phyloP scores from a whole-genome alignment of 352 stramenopile genomes.

The Phytophthora foliorum region DNA sequence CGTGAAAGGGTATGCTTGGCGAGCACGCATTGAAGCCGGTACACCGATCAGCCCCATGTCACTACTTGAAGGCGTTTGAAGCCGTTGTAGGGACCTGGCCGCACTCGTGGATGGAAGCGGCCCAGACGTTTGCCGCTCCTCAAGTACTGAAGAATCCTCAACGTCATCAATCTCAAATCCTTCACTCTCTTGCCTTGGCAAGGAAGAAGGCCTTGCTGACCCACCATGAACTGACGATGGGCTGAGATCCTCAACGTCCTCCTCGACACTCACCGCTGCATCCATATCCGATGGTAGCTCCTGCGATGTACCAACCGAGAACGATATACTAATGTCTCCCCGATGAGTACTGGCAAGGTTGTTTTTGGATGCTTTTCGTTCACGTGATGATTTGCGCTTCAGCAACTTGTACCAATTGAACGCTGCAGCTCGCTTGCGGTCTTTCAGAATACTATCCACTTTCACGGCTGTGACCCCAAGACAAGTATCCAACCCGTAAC shows the following conservation, averaged over 20 bases:
- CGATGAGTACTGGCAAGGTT: constrained; percentile 70
- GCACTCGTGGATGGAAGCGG: constrained; percentile 61
- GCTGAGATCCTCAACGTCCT: constrained; percentile 38
- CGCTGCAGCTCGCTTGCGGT: constrained; percentile 73
- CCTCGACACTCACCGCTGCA: constrained; percentile 37
- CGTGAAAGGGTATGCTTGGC: constrained; percentile 55
- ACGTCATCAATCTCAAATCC: constrained; percentile 58
- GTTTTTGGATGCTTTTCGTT: constrained; percentile 53
- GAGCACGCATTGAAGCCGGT: constrained; percentile 52
- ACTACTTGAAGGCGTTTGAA: constrained; percentile 70
- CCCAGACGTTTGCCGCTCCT: constrained; percentile 43
- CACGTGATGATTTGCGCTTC: constrained; percentile 78
- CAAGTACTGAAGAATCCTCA: constrained; percentile 43
- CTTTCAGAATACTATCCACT: constrained; percentile 82
- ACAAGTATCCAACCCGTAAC: constrained; percentile 87
- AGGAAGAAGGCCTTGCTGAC: constrained; percentile 27
- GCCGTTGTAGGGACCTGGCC: constrained; percentile 69
- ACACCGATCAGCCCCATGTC: constrained; percentile 41
- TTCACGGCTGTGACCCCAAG: constrained; percentile 87
- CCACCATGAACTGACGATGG: constrained; percentile 40
- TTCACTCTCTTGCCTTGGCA: constrained; percentile 48
- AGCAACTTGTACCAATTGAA: constrained; percentile 92
- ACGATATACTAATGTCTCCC: constrained; percentile 80
- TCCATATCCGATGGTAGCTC: constrained; percentile 77
- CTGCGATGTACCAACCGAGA: constrained; percentile 89